Conservation (phyloP, 495 filamentous ascomycete species). For the Talaromyces adpressus region DNA sequence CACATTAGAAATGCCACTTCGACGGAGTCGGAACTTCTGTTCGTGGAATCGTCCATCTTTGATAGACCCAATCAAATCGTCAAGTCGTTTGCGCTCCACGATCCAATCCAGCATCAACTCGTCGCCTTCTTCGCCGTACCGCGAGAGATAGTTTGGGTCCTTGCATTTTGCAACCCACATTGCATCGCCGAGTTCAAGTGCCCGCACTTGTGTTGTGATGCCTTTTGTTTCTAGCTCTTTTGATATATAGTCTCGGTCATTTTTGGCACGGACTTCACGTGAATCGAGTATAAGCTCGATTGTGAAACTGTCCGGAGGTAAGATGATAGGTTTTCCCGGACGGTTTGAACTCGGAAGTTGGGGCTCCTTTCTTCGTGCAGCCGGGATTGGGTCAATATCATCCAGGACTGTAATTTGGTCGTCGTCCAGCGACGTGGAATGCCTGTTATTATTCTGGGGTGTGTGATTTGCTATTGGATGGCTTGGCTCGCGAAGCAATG, state of each 20-base stretch:
- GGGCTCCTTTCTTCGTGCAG: neutral
- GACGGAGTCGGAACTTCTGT: slow-evolving; percentile 73
- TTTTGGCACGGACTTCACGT: slow-evolving; percentile 71
- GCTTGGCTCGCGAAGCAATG: neutral
- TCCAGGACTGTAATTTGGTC: slow-evolving; percentile 2
- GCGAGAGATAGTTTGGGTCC: slow-evolving; percentile 47
- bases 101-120: slow-evolving; percentile 76
- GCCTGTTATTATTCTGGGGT: neutral
- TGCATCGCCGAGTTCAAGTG: slow-evolving; percentile 67
- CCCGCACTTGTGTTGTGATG: slow-evolving; percentile 55
- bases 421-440: neutral
- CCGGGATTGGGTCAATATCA: neutral
- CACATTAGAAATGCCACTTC: slow-evolving; percentile 66
- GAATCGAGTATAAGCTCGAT: slow-evolving; percentile 69
- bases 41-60: slow-evolving; percentile 81
- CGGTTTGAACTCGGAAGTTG: neutral
- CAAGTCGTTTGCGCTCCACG: slow-evolving; percentile 74
- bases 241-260: slow-evolving; percentile 72
- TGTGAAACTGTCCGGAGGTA: slow-evolving; percentile 60
- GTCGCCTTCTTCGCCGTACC: slow-evolving; percentile 56
- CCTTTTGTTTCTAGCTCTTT: slow-evolving; percentile 63
- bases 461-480: neutral
- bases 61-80: slow-evolving; percentile 72
- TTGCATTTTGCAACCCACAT: slow-evolving; percentile 75
- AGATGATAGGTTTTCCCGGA: slow-evolving; percentile 42